phyloP scores from a whole-genome alignment of 345 rosid genomes.

The Sapria himalayana region DNA sequence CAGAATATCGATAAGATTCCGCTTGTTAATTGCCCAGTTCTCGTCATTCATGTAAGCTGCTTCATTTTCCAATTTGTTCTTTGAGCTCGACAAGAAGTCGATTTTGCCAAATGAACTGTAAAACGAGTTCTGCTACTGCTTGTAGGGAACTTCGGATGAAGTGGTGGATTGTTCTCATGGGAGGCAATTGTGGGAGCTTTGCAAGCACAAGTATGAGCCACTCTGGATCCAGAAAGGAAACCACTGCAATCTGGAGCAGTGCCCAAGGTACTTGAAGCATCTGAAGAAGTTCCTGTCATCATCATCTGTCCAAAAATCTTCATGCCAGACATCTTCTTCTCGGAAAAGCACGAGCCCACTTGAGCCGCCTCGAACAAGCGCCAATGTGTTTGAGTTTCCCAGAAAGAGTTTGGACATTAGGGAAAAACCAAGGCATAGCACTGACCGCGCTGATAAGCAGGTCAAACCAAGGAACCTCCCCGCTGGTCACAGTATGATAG shows the following conservation, averaged over 20 bases:
- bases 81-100: constrained; percentile 1
- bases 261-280: constrained; percentile 71
- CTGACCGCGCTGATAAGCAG: constrained; percentile 29
- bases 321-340: constrained; percentile 33
- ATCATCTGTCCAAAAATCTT: constrained; percentile 51
- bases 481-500: constrained; percentile 49
- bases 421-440: constrained; percentile 54
- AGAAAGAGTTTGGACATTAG: constrained; percentile 51
- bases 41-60: constrained; percentile 74
- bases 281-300: constrained; percentile 64
- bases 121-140: not conserved
- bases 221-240: constrained; percentile 83
- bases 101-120: constrained; percentile 4
- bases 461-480: constrained; percentile 34
- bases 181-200: constrained; percentile 88
- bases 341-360: constrained; percentile 47
- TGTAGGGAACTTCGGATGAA: constrained; percentile 78
- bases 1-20: constrained; percentile 90
- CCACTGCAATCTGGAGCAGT: constrained; percentile 71
- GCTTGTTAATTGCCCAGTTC: constrained; percentile 71
- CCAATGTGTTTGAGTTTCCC: constrained; percentile 42
- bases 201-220: constrained; percentile 87
- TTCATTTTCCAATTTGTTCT: not conserved
- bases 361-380: constrained; percentile 34
- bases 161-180: constrained; percentile 91